Percentiles rank a stretch among this genome's conserved stretches.
phyloP scores from a whole-genome alignment of 768 basidiomycete genomes.

The Antrodiella citrinella region DNA sequence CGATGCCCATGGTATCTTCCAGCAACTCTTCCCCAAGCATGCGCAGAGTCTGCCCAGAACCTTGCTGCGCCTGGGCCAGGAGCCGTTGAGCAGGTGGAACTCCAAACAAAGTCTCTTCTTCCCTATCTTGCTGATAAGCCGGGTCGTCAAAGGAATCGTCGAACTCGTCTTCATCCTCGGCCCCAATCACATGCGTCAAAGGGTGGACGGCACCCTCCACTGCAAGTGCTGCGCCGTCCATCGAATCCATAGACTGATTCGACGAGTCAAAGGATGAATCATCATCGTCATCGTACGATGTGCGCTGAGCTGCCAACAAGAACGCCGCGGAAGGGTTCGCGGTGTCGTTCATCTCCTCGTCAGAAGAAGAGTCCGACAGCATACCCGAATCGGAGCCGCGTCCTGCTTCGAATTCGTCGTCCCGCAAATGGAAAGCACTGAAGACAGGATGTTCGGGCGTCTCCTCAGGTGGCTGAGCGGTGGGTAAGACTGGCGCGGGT shows the following conservation, averaged over 20 bases:
- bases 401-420: constrained; percentile 10
- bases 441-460: constrained; percentile 20
- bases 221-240: constrained; percentile 29
- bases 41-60: constrained; percentile 24
- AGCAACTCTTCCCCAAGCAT: constrained; percentile 58
- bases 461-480: constrained; percentile 7
- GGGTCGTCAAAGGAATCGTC: constrained; percentile 45
- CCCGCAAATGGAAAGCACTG: constrained; percentile 11
- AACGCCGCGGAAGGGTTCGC: constrained; percentile 67
- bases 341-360: constrained; percentile 44
- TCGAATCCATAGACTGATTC: constrained; percentile 43
- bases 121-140: constrained; percentile 25
- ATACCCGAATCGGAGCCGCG: constrained; percentile 36
- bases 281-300: constrained; percentile 34
- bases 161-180: constrained; percentile 30
- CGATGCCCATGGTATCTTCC: constrained; percentile 57
- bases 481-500: constrained; percentile 4
- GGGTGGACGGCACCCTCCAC: constrained; percentile 44
- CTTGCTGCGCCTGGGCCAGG: constrained; percentile 9
- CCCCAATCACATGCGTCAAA: constrained; percentile 34
- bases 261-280: constrained; percentile 31
- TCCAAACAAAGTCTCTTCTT: constrained; percentile 70
- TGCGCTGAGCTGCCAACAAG: constrained; percentile 45
- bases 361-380: constrained; percentile 41
- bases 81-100: constrained; percentile 44